phyloP scores from a whole-genome alignment of 495 filamentous ascomycete genomes.

The Trichoderma asperelloides region DNA sequence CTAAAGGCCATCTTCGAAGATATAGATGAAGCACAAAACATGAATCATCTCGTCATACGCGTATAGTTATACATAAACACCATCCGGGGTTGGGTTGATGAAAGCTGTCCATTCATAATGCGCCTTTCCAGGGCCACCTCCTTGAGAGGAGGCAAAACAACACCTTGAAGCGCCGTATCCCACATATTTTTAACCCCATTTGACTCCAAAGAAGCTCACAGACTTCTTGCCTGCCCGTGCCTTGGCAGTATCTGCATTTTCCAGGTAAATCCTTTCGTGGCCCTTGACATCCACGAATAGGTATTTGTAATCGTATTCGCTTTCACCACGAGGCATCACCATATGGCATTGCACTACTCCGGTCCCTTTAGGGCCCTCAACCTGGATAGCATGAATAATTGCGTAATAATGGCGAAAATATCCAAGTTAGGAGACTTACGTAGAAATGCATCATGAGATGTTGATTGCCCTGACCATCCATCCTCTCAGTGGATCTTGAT shows the following conservation, averaged over 20 bases:
- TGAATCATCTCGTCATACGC: background rate
- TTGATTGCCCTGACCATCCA: constrained; percentile 66
- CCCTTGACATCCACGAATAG: constrained; percentile 68
- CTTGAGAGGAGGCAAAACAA: too few relatives aligned
- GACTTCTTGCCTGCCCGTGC: constrained; percentile 40
- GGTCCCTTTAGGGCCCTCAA: constrained; percentile 68
- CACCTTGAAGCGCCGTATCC: too few relatives aligned
- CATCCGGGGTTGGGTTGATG: too few relatives aligned
- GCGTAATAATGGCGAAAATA: background rate
- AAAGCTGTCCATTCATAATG: too few relatives aligned
- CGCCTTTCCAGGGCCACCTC: background rate
- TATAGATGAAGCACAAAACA: background rate
- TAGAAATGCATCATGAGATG: constrained; percentile 86
- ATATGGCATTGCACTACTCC: constrained; percentile 74
- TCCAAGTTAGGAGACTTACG: constrained; percentile 35
- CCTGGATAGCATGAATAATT: constrained; percentile 33
- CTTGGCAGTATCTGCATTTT: constrained; percentile 41
- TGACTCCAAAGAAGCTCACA: constrained; percentile 52
- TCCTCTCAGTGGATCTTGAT: constrained; percentile 52
- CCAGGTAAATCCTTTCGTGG: constrained; percentile 51
- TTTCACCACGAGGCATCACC: constrained; percentile 47
- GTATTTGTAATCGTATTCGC: constrained; percentile 71
- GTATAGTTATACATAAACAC: background rate
- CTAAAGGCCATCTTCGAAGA: background rate
- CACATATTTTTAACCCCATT: constrained; percentile 40